These are phyloP conservation scores for Beauveria pseudobassiana DNA, from an alignment of 2,329 filamentous ascomycete genomes.

Conservation along the genomic window DNA sequence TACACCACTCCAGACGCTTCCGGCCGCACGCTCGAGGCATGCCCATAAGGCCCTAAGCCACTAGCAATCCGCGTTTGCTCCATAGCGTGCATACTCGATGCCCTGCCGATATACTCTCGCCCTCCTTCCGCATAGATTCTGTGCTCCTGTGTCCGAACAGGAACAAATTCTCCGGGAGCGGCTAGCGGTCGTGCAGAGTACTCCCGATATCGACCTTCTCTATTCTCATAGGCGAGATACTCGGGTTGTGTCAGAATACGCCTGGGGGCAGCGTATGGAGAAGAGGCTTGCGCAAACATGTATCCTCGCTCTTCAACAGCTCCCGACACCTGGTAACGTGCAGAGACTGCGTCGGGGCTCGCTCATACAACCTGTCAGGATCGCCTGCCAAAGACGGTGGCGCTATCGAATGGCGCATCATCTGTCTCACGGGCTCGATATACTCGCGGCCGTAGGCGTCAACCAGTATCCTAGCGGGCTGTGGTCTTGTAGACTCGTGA, in stretches of 20 bases:
- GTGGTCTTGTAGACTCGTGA: slow-evolving; percentile 44
- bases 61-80: slow-evolving; percentile 35
- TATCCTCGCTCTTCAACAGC: slow-evolving; percentile 42
- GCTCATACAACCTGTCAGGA: slow-evolving; percentile 58
- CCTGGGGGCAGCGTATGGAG: slow-evolving; percentile 41
- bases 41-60: slow-evolving; percentile 32
- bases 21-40: slow-evolving; percentile 36
- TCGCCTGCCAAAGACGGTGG: slow-evolving; percentile 39
- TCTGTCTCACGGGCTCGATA: slow-evolving; percentile 42
- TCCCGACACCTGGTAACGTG: slow-evolving; percentile 40
- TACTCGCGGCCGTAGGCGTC: slow-evolving; percentile 82
- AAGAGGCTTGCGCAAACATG: slow-evolving; percentile 44
- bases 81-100: slow-evolving; percentile 51
- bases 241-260: slow-evolving; percentile 58
- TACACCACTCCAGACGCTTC: slow-evolving; percentile 18
- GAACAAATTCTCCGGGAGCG: slow-evolving; percentile 38
- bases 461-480: slow-evolving; percentile 62
- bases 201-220: slow-evolving; percentile 50
- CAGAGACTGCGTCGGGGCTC: slow-evolving; percentile 44
- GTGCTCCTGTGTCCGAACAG: slow-evolving; percentile 36
- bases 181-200: slow-evolving; percentile 44
- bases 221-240: slow-evolving; percentile 42
- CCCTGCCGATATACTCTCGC: slow-evolving; percentile 46
- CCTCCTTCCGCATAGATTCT: slow-evolving; percentile 38
- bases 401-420: slow-evolving; percentile 46